Evolutionary conservation across 805 yeast genomes (phyloP).

Genomic region (Myxozyma nipponensis): DNA sequence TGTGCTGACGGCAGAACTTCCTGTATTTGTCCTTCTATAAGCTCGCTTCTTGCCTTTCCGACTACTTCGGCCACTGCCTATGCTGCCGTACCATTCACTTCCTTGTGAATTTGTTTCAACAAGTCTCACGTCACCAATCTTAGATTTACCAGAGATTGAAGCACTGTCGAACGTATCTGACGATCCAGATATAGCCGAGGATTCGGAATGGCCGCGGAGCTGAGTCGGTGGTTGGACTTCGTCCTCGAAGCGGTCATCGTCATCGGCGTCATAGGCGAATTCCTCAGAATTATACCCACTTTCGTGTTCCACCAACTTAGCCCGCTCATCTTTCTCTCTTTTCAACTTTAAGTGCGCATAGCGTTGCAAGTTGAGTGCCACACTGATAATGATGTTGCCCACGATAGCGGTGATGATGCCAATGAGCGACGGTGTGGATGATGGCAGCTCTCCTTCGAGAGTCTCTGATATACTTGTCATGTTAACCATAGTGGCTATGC

Average conservation of each 20-base stretch:
- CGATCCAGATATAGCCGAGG: too few relatives aligned
- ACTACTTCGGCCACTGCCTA: neutral
- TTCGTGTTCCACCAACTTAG: neutral
- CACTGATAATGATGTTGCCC: constrained; percentile 41
- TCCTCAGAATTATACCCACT: neutral
- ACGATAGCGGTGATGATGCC: constrained; percentile 39
- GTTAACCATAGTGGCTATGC: too few relatives aligned
- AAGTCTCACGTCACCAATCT: neutral
- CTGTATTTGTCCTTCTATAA: neutral
- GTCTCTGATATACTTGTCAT: neutral
- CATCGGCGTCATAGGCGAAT: constrained; percentile 11
- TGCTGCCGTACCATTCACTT: neutral
- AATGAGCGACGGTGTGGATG: constrained; percentile 26
- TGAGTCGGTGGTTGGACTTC: neutral
- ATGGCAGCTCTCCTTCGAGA: neutral
- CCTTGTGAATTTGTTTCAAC: constrained; percentile 1
- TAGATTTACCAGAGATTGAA: neutral
- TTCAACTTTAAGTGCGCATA: constrained; percentile 39
- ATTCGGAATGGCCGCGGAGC: neutral
- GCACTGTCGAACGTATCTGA: constrained; percentile 1
- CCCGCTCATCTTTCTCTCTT: constrained; percentile 4
- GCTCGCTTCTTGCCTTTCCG: neutral
- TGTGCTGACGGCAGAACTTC: constrained; percentile 4
- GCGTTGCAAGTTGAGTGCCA: constrained; percentile 43
- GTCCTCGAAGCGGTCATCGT: neutral